Conservation (phyloP, 768 basidiomycete genomes). For the Kwoniella sp. region DNA sequence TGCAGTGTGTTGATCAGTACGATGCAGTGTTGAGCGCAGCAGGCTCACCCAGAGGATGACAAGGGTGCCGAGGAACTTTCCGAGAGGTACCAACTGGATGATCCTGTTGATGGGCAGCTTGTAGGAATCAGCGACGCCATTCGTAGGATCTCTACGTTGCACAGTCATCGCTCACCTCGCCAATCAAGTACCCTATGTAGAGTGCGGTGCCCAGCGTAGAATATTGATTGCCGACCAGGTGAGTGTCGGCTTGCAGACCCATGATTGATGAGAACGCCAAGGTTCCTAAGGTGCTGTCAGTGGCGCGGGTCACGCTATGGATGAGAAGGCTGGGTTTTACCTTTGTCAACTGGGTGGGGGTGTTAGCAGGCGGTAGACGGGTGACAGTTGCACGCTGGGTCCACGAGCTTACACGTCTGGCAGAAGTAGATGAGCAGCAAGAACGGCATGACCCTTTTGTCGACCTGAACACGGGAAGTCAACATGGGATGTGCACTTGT, state of each 20-base stretch:
- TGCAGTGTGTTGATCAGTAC: conserved; percentile 49
- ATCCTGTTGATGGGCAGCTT: conserved; percentile 57
- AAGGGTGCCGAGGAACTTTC: conserved; percentile 56
- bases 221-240: conserved; percentile 57
- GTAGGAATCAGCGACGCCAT: conserved; percentile 48
- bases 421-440: conserved; percentile 36
- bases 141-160: background rate
- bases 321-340: background rate
- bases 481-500: background rate
- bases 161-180: conserved; percentile 11
- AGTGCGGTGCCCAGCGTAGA: conserved; percentile 51
- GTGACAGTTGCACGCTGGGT: background rate
- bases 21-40: conserved; percentile 12
- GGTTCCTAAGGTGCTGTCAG: conserved; percentile 16
- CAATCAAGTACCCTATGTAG: conserved; percentile 29
- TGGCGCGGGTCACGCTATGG: background rate
- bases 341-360: conserved; percentile 26
- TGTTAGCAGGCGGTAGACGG: background rate
- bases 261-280: conserved; percentile 41
- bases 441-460: conserved; percentile 26
- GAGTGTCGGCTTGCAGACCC: conserved; percentile 50
- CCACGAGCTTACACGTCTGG: conserved; percentile 24
- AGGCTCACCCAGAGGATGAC: conserved; percentile 36
- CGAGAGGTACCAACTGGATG: conserved; percentile 56
- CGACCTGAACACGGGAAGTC: conserved; percentile 11